Evolutionary conservation across 768 basidiomycete genomes (phyloP), one percentile per base, ranked within the genome.

Genomic region (Boletus tomentosulus): DNA sequence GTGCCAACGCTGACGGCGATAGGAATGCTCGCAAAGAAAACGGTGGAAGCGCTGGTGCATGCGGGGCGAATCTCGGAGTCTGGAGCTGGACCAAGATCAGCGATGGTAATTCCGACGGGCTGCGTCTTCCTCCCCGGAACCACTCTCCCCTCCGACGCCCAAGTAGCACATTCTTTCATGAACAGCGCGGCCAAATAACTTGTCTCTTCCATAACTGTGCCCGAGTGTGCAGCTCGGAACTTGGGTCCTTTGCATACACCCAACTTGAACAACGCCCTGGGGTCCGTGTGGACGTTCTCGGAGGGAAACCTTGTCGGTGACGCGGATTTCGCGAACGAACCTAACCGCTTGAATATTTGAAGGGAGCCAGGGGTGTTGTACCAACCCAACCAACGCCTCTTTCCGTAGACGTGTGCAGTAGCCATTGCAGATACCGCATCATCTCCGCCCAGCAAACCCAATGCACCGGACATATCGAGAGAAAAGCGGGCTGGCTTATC

Each of bases 181-280:
- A 34, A 86, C 75, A 71, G 87, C 82, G 42, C 70, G 75, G 24
- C 89, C 83, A 62, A 78, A 66, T 16, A 82, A 72, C 49, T 79
- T 74, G 63, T 80, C 75, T 34, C 70, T 62, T n/a, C 68, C 1
- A 71, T 61, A 66, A 55, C 74, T 76, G 57, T 88, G 66, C 67
- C 87, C 77, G 45, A 92, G 70, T 25, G 82, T 60, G 89, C 84
- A 0, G 87, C 82, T 55, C 89, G 82, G 68, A 80, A 92, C 62
- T 89, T 91, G 46, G 88, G 89, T 1, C 70, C 70, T 11, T 48
- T 55, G 44, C 27, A 46, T 4, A 50, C 35, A 25, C 56, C 59
- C 27, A 54, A 10, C 16, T 55, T 60, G 6, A 71, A 55, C 16
- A 67, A 24, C 1, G 46, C 12, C 2, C 57, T 56, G 10, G 67